Conservation (phyloP, 1,139 yeast species). For the Diutina scorzettiae region DNA sequence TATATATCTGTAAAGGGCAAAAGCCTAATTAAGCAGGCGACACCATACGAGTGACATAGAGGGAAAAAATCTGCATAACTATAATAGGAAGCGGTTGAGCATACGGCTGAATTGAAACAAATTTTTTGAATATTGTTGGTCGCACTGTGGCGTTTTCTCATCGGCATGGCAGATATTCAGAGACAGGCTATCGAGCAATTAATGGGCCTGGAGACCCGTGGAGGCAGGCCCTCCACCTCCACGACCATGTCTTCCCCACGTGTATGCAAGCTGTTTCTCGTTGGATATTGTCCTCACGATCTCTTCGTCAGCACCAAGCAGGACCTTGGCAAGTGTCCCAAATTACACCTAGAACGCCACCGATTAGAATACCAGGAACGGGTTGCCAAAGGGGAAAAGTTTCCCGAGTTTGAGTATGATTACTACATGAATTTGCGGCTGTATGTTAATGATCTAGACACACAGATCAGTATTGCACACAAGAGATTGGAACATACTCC, state of each 20-base stretch:
- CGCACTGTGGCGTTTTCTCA: no score
- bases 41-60: no score
- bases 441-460: constrained; percentile 56
- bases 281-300: constrained; percentile 86
- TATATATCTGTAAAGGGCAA: no score
- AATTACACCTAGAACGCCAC: constrained; percentile 64
- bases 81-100: no score
- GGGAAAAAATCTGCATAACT: no score
- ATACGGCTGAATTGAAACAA: no score
- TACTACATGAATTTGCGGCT: constrained; percentile 43
- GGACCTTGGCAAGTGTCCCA: constrained; percentile 73
- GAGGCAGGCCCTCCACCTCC: constrained; percentile 19
- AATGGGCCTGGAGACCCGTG: constrained; percentile 57
- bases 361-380: constrained; percentile 60
- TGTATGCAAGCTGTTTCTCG: constrained; percentile 71
- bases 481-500: constrained; percentile 64
- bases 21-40: no score
- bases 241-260: constrained; percentile 42
- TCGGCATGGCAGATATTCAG: constrained; percentile 65
- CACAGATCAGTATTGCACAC: constrained; percentile 53
- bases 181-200: constrained; percentile 66
- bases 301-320: constrained; percentile 74
- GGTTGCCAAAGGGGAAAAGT: constrained; percentile 38
- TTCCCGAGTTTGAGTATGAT: constrained; percentile 63
- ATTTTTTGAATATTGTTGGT: no score